Base-by-base conservation (phyloP, 192 early-diverging fungal species). In the Coemansia sp. region DNA sequence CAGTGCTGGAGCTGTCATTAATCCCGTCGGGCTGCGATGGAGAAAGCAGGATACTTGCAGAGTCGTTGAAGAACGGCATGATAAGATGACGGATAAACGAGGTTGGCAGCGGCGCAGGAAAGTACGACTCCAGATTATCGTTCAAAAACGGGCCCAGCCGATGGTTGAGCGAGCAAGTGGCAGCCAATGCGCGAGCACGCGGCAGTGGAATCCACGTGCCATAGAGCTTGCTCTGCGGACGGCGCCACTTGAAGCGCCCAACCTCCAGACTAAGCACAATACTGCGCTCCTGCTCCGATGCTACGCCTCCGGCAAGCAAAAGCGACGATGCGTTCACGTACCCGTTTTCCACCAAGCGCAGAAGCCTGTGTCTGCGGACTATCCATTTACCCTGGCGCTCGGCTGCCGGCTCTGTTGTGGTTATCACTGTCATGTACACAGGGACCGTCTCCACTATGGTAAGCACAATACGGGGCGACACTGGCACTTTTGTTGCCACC, bases 141-240 rank as follows among this genome's bases (percentile, higher is more conserved):
- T 89, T 84, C 64, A 97, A 78, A 61, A 97, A 95, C 15, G 85
- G 86, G 0, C 86, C 90, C 7, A 94, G 70, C 45, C 87, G 85
- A 61, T 89, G 84, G 53, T 94, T 88, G 9, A 97, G 73, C 32
- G 91, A 92, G 68, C 92, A 91, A 0, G 89, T 94, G 2, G 91
- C 83, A 0, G 94, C 92, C 53, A 98, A 83, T 7, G 91, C 92
- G 26, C 91, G 87, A 8, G 93, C 95, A 6, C 95, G 88, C 2
- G 85, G 79, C 23, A 98, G 85, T 9, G 95, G 95, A 57, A 98
- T 93, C 95, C 95, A 98, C 6, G 94, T 96, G 37, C 95, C 95
- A 57, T 87, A 89, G 32, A 96, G 79, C 65, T 85, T 81, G 38
- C 88, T 89, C 23, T 87, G 84, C 47, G 86, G 85, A 65, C 90